phyloP scores from a whole-genome alignment of 306 rosid genomes.

The Cucurbita argyrosperma region DNA sequence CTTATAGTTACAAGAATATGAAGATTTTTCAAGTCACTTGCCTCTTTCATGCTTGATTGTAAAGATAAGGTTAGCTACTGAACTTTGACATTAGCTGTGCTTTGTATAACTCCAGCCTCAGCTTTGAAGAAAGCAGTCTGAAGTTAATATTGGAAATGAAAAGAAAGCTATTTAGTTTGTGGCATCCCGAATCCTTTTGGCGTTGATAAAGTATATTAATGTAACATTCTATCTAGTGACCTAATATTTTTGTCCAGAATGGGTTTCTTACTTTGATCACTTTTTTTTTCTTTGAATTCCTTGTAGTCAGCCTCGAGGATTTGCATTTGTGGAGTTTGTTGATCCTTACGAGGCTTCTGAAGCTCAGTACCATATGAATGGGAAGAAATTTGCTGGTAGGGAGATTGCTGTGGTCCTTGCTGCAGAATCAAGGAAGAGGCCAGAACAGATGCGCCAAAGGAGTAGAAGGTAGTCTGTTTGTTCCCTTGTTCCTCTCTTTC shows the following conservation, averaged over 20 bases:
- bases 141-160: slow-evolving; percentile 27
- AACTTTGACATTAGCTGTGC: slow-evolving; percentile 45
- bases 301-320: slow-evolving; percentile 91
- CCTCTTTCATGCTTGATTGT: slow-evolving; percentile 64
- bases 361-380: slow-evolving; percentile 97
- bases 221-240: slow-evolving; percentile 21
- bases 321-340: slow-evolving; percentile 95
- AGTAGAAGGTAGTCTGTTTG: slow-evolving; percentile 42
- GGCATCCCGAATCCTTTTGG: not conserved
- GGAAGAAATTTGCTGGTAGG: slow-evolving; percentile 87
- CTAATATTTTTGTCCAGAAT: slow-evolving; percentile 13
- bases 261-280: slow-evolving; percentile 15
- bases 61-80: slow-evolving; percentile 58
- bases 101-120: slow-evolving; percentile 40
- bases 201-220: not conserved
- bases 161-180: slow-evolving; percentile 25
- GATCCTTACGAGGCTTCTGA: slow-evolving; percentile 89
- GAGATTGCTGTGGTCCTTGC: slow-evolving; percentile 95
- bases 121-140: slow-evolving; percentile 24
- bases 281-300: slow-evolving; percentile 11
- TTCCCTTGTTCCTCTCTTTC: slow-evolving; percentile 1
- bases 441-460: slow-evolving; percentile 90
- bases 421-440: slow-evolving; percentile 90
- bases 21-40: slow-evolving; percentile 73
- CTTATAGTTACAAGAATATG: slow-evolving; percentile 50